These are phyloP conservation scores for Sarcodon aspratus DNA, from an alignment of 768 basidiomycete species.

Conservation along the genomic window DNA sequence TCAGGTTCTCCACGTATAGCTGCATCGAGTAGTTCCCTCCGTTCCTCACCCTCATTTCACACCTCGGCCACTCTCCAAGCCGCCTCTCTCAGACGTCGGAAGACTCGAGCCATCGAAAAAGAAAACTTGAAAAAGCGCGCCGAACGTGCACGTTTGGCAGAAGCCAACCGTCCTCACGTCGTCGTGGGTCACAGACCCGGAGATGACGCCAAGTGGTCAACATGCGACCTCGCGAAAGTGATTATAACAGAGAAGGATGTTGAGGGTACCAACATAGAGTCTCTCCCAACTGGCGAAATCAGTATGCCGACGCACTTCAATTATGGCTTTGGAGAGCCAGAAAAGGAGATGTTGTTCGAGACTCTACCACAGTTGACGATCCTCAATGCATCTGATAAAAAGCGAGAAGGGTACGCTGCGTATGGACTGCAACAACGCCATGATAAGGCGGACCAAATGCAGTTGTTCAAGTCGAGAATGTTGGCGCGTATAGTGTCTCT, in stretches of 20 bases:
- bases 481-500: conserved; percentile 72
- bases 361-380: conserved; percentile 47
- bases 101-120: conserved; percentile 27
- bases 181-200: conserved; percentile 63
- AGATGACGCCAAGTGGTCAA: conserved; percentile 57
- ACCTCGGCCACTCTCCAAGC: conserved; percentile 30
- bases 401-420: not conserved
- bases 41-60: conserved; percentile 28
- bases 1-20: conserved; percentile 15
- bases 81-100: conserved; percentile 19
- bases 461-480: conserved; percentile 35
- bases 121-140: conserved; percentile 34
- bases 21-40: conserved; percentile 25
- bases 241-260: conserved; percentile 41
- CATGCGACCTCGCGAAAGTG: conserved; percentile 52
- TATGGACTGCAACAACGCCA: not conserved
- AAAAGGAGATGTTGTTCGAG: conserved; percentile 55
- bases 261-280: not conserved
- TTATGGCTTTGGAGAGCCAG: conserved; percentile 53
- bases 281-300: conserved; percentile 22
- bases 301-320: conserved; percentile 40
- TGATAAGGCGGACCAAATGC: conserved; percentile 17
- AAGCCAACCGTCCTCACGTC: conserved; percentile 43
- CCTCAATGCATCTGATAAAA: not conserved
- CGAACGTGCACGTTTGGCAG: conserved; percentile 25